Base-by-base conservation (phyloP, 306 rosid genomes). In the Albizia julibrissin region DNA sequence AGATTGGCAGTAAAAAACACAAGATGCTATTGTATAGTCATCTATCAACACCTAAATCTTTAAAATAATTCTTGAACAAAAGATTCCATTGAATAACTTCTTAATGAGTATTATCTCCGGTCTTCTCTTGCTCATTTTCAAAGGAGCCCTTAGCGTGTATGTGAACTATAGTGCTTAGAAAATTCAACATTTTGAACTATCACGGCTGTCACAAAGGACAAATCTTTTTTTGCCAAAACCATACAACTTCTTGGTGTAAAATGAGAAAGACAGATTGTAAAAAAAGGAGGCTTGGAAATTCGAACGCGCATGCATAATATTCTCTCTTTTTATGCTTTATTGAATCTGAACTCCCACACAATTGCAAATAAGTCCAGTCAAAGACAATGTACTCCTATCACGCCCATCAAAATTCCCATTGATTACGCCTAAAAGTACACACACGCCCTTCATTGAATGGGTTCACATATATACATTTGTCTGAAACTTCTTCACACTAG, bases 191-290 rank as follows among this genome's bases (percentile, higher is more conserved):
- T 50, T 18, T 50, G 58, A 50, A 50, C 58, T 50, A 50, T 50
- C 52, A 50, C 3, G 2, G n/a, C 58, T 16, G 14, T 69, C 50
- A 39, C 50, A n/a, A n/a, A 11, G 29, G 26, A 21, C 37, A 27
- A n/a, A 0, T 3, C 13, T 3, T 12, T 85, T 85, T 81, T 79
- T 56, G n/a, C 85, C 76, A 56, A 76, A 56, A 82, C 77, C 67
- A 62, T 67, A 43, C 62, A 78, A 52, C 21, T 43, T 10, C 68
- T 52, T 79, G 70, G 58, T 34, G 73, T 52, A 75, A 42, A 79
- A 87, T 81, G 56, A 66, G 19, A 81, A 73, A 49, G 43, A 74
- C 64, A 84, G 78, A 54, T 7, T 24, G 24, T 9, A 22, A n/a
- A 58, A 2, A 50, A 58, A 74, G 54, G 75, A 78, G 73, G 14